These are phyloP conservation scores for Phytophthora litchii DNA, from an alignment of 352 stramenopile species.

Conservation along the genomic window DNA sequence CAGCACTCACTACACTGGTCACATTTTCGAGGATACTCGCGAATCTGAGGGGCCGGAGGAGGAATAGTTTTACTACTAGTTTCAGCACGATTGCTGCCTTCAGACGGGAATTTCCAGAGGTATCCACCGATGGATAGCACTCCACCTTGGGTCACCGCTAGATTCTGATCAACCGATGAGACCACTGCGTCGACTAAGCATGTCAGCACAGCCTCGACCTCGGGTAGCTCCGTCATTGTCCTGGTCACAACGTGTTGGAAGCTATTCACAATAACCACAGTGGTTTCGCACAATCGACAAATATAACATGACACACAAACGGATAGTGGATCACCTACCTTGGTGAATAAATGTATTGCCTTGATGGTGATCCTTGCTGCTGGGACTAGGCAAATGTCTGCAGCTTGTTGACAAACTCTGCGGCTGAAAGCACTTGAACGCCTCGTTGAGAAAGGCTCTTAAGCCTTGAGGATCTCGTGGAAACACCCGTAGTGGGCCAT, in stretches of 20 bases:
- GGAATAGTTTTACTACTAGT: not conserved
- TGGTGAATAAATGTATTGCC: slow-evolving; percentile 7
- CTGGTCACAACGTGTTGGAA: not conserved
- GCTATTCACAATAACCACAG: not conserved
- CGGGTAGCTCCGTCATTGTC: slow-evolving; percentile 9
- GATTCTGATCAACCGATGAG: slow-evolving; percentile 2
- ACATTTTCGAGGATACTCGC: slow-evolving; percentile 44
- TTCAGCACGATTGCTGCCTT: slow-evolving; percentile 49
- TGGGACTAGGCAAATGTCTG: slow-evolving; percentile 41
- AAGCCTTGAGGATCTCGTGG: slow-evolving; percentile 24
- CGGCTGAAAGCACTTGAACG: slow-evolving; percentile 34
- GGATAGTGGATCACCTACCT: slow-evolving; percentile 4
- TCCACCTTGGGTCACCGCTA: slow-evolving; percentile 9
- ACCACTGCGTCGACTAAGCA: slow-evolving; percentile 23
- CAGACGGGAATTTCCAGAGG: slow-evolving; percentile 76
- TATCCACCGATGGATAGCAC: slow-evolving; percentile 26
- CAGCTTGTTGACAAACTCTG: slow-evolving; percentile 42
- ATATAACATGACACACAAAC: slow-evolving; percentile 12
- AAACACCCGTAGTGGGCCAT: not conserved
- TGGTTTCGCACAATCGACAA: slow-evolving; percentile 13
- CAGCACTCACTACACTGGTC: slow-evolving; percentile 35
- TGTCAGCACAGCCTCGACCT: slow-evolving; percentile 17
- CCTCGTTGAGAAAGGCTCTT: slow-evolving; percentile 33
- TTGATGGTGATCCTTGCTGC: not conserved
- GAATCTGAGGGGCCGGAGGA: slow-evolving; percentile 17